phyloP scores from a whole-genome alignment of 345 rosid species.

The Cardiospermum halicacabum region DNA sequence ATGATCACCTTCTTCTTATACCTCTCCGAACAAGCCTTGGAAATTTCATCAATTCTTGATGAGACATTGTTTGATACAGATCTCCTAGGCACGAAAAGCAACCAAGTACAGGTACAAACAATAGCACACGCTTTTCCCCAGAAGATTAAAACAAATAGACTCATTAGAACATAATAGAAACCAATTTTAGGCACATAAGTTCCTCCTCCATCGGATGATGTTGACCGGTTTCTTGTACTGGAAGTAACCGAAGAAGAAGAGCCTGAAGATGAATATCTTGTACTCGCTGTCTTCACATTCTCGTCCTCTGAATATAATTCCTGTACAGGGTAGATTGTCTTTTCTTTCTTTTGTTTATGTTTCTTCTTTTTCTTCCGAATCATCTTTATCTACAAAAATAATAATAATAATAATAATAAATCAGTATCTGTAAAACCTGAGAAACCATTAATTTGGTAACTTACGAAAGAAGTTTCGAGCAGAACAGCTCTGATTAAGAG shows the following conservation, averaged over 20 bases:
- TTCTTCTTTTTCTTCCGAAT: conserved; percentile 23
- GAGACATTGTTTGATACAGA: background rate
- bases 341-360: background rate
- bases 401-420: background rate
- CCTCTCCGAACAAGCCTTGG: conserved; percentile 16
- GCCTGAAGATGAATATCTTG: background rate
- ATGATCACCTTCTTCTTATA: conserved; percentile 38
- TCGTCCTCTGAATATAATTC: background rate
- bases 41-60: background rate
- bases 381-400: too few species aligned
- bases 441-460: too few species aligned
- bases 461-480: conserved; percentile 45
- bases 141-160: conserved; percentile 31
- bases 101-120: conserved; percentile 42
- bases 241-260: conserved; percentile 9
- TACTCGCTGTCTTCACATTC: background rate
- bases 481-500: conserved; percentile 30
- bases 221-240: background rate
- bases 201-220: conserved; percentile 19
- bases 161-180: conserved; percentile 26
- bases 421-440: background rate
- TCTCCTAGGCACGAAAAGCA: conserved; percentile 23
- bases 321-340: background rate
- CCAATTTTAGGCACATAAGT: background rate
- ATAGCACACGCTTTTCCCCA: conserved; percentile 58